Evolutionary conservation across 345 rosid genomes (phyloP).

Genomic region (Triadica sebifera): DNA sequence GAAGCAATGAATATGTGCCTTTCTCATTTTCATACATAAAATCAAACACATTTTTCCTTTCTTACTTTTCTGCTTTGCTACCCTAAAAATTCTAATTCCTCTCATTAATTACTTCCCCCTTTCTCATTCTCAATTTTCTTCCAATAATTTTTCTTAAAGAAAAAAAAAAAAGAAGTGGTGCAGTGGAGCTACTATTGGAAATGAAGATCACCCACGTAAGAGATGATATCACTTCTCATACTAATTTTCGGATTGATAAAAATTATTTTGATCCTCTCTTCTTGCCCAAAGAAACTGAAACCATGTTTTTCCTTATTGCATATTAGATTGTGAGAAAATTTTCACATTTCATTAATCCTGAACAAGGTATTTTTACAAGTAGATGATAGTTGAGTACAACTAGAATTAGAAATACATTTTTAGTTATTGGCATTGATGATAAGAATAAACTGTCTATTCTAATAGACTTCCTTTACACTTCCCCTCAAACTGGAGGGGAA

Average conservation of each 20-base stretch:
- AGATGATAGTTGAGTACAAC: no score
- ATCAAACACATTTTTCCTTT: not conserved
- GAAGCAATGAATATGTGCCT: slow-evolving; percentile 67
- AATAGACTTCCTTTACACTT: no score
- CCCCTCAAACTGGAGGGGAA: no score
- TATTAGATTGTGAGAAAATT: no score
- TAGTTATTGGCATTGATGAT: no score
- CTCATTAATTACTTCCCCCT: no score
- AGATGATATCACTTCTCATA: slow-evolving; percentile 52
- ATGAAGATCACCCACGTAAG: slow-evolving; percentile 64
- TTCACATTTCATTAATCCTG: no score
- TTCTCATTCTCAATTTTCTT: not conserved
- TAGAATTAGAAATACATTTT: no score
- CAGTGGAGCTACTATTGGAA: slow-evolving; percentile 75
- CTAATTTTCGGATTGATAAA: slow-evolving; percentile 49
- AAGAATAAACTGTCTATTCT: no score
- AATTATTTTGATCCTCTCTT: slow-evolving; percentile 55
- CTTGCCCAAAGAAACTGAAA: slow-evolving; percentile 64
- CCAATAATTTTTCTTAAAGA: not conserved
- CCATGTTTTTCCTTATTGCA: slow-evolving; percentile 58
- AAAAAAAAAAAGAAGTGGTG: not conserved
- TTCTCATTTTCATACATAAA: slow-evolving; percentile 27
- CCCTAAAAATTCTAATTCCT: not conserved
- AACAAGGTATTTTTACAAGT: no score
- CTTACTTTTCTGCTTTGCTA: not conserved